These are phyloP conservation scores for Boletellus deceptivus DNA, from an alignment of 1,284 basidiomycete species.

Conservation along the genomic window DNA sequence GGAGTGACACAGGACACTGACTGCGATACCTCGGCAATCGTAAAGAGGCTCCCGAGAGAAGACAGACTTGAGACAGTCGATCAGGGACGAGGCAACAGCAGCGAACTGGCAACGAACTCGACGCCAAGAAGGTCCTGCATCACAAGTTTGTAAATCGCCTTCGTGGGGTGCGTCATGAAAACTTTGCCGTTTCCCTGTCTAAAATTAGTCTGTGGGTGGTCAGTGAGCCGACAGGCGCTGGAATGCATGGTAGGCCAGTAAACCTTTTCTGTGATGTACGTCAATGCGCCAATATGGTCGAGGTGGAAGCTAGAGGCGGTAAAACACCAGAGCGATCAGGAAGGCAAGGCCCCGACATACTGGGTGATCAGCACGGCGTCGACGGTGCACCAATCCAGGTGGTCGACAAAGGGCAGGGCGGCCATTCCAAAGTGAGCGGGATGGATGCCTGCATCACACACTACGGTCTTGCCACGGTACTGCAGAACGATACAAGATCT, in stretches of 20 bases:
- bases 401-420: conserved; percentile 92
- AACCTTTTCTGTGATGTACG: conserved; percentile 97
- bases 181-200: conserved; percentile 91
- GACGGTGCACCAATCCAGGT: conserved; percentile 96
- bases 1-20: conserved; percentile 90
- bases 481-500: conserved; percentile 94
- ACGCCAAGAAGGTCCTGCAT: conserved; percentile 98
- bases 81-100: background rate
- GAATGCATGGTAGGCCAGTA: conserved; percentile 6
- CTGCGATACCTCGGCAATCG: conserved; percentile 84
- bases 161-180: conserved; percentile 99
- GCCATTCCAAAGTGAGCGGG: conserved; percentile 94
- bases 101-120: conserved; percentile 54
- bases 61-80: conserved; percentile 47
- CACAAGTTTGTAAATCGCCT: conserved; percentile 96
- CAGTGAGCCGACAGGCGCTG: conserved; percentile 2
- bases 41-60: conserved; percentile 76
- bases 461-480: conserved; percentile 87
- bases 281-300: conserved; percentile 95
- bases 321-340: background rate
- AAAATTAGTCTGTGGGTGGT: conserved; percentile 78
- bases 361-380: conserved; percentile 96
- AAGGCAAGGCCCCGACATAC: conserved; percentile 44
- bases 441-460: conserved; percentile 95
- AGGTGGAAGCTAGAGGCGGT: conserved; percentile 78